Evolutionary conservation across 2,329 filamentous ascomycete genomes (phyloP), one percentile per base, ranked within the genome.

Genomic region (Colletotrichum tropicicola): DNA sequence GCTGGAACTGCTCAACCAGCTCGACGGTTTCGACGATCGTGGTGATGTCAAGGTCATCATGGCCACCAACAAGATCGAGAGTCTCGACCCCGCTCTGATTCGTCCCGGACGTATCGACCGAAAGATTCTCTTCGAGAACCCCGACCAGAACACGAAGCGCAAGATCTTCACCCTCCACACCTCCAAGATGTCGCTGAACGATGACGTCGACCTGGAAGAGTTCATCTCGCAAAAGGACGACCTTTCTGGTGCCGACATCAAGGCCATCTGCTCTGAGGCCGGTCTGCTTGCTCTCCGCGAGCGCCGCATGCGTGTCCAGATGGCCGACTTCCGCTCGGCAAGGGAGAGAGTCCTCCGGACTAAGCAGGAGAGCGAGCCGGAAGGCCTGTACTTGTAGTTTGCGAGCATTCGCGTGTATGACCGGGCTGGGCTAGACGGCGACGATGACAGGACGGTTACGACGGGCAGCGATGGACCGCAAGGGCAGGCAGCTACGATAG

Each of bases 1-100:
- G 96, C 83, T 99, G 79, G 96, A 99, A 76, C 88, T 99, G 58
- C 90, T 99, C 43, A 99, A 99, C 81, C 96, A 99, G 83, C 90
- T 99, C 8, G 96, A 99, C 77, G 96, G 96, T 73, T 99, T 99
- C 81, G 96, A 99, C 76, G 97, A 99, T 79, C 92, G 96, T 66
- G 97, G 96, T 71, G 96, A 99, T 76, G 95, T 99, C 80, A 99
- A 99, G 85, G 96, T 99, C 67, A 95, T 99, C 79, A 98, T 99
- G 94, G 97, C 96, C 12, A 99, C 96, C 70, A 99, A 99, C 89
- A 99, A 99, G 88, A 99, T 99, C 71, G 97, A 99, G 71, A 97
- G 93, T 4, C 86, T 99, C 27, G 97, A 99, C 75, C 96, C 96
- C 59, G 96, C 96, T 17, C 85, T 99, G 71, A 99, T 99, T 75